Percentiles rank a stretch among this genome's conserved stretches.
phyloP scores from a whole-genome alignment of 176 grass and related monocot species.

The Guadua angustifolia region DNA sequence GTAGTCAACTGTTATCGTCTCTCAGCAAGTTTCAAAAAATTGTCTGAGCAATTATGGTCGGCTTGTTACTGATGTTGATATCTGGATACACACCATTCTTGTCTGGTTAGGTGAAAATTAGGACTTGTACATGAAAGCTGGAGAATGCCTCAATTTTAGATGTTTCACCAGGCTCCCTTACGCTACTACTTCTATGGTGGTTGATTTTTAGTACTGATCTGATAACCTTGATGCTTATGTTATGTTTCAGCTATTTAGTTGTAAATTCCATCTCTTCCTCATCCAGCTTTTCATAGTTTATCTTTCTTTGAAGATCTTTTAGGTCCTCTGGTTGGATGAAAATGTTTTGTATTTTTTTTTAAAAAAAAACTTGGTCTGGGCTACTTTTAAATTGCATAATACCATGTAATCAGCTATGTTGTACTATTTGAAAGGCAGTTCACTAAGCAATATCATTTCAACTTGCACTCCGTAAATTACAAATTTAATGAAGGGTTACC shows the following conservation, averaged over 20 bases:
- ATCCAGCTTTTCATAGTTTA: not conserved
- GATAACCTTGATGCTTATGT: not conserved
- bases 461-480: not conserved
- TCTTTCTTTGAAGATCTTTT: not conserved
- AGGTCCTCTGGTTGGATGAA: not conserved
- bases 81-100: not conserved
- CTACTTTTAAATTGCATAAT: not conserved
- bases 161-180: not conserved
- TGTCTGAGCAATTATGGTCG: not conserved
- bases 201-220: not conserved
- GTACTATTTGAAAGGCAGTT: not conserved
- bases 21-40: not conserved
- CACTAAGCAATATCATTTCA: not conserved
- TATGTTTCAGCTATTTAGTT: not conserved
- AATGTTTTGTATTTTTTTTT: not conserved
- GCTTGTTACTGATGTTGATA: not conserved
- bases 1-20: not conserved
- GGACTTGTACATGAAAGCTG: not conserved
- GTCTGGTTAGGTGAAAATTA: not conserved
- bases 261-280: not conserved
- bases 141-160: not conserved
- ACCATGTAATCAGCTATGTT: not conserved
- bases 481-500: not conserved
- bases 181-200: not conserved
- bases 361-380: not conserved